These are phyloP conservation scores for Rhodotorula sphaerocarpa DNA, from an alignment of 768 basidiomycete species.

Conservation along the genomic window DNA sequence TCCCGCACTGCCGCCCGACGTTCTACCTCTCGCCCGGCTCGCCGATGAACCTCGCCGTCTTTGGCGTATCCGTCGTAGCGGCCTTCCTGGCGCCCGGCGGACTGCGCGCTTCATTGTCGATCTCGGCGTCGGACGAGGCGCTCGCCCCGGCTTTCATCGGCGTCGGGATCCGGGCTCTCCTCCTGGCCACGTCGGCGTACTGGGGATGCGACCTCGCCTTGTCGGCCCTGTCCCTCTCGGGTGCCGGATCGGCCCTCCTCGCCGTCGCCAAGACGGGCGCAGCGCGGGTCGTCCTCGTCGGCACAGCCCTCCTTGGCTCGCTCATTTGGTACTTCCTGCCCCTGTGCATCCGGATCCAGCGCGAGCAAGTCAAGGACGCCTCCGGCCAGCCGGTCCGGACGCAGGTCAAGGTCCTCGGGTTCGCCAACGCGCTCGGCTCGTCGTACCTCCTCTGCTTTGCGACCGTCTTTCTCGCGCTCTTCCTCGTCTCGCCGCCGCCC, in stretches of 20 bases:
- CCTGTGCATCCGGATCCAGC: conserved; percentile 61
- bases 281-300: conserved; percentile 52
- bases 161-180: conserved; percentile 52
- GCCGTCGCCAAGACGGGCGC: conserved; percentile 50
- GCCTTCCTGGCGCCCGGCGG: conserved; percentile 55
- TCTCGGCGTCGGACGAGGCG: conserved; percentile 66
- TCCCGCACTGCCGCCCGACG: conserved; percentile 76
- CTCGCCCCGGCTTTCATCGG: conserved; percentile 60
- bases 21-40: conserved; percentile 53
- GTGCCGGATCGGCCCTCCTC: conserved; percentile 29
- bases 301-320: conserved; percentile 49
- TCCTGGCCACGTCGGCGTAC: conserved; percentile 56
- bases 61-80: conserved; percentile 54
- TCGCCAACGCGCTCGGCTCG: conserved; percentile 81
- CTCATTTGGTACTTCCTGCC: conserved; percentile 66
- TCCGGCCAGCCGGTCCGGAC: conserved; percentile 43
- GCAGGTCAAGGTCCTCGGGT: conserved; percentile 58
- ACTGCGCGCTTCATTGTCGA: conserved; percentile 54
- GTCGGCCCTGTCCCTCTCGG: conserved; percentile 49
- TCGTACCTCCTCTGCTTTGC: conserved; percentile 77
- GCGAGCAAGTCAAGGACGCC: conserved; percentile 38
- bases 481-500: conserved; percentile 63
- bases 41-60: conserved; percentile 53
- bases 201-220: conserved; percentile 74
- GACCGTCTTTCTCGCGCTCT: conserved; percentile 55